These are phyloP conservation scores for sweet orange (Citrus sinensis) DNA, from an alignment of 345 rosid genomes.

Conservation along the genomic window DVS_A1.0 CM039162.1:31181001-31181500, in stretches of 20 bases:
- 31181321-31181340: conserved; percentile 71
- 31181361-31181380: conserved; percentile 54
- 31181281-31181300: conserved; percentile 13
- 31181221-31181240: not conserved
- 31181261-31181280: not conserved
- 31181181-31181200: not conserved
- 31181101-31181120: too few relatives aligned
- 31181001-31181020: conserved; percentile 26
- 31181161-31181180: not conserved
- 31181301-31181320: conserved; percentile 45
- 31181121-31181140: too few relatives aligned
- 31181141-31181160: not conserved
- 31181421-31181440: not conserved
- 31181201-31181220: not conserved
- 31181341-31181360: conserved; percentile 52
- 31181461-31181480: not conserved
- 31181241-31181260: not conserved
- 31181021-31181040: not conserved
- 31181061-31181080: too few relatives aligned
- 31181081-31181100: too few relatives aligned
- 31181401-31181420: not conserved
- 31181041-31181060: too few relatives aligned
- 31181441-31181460: not conserved
- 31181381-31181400: not conserved
- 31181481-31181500: not conserved